Evolutionary conservation across 768 basidiomycete species (phyloP), one percentile per base, ranked within the genome.

Genomic region (Naganishia antarctica): DNA sequence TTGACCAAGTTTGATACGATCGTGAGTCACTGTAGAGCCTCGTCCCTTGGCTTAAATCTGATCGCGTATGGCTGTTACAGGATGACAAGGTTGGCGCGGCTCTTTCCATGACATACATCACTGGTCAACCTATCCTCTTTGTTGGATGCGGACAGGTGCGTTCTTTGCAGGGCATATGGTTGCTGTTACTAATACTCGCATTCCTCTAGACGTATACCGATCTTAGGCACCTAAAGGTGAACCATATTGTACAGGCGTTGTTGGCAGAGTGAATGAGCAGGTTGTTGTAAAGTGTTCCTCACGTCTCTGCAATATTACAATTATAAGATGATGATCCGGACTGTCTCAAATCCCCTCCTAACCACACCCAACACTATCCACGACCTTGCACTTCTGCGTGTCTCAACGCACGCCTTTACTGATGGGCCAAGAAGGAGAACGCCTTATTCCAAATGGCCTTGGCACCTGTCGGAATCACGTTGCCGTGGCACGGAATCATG

Each of bases 1-100:
- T 85, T 99, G 64, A 99, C 96, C 32, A 99, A 99, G 78, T 98
- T 96, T 87, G 96, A 99, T 73, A 98, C 94, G 1, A 96, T 98
- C 23, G 93, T 89, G 62, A 61, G 83, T 76, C 5, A 3, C 23
- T 13, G 31, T 12, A 15, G 28, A 7, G 15, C 1, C 53, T 53
- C 29, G 11, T 44, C 40, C 1, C 53, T 53, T 32, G 11, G 46
- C 40, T 13, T 28, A n/a, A 13, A 28, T 44, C 7, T 31, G 4
- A 23, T 28, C 8, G n/a, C 28, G 28, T 47, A 25, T 41, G 15
- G 48, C 49, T 61, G 37, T n/a, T 60, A 18, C 46, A 96, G 93
- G 78, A 79, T 67, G 78, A 79, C 60, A 79, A 79, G 65, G 94
- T 99, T 57, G 96, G 96, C 37, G 96, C 96, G 7, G 96, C 96